A percentile compares a stretch with the other conserved stretches of the same genome.
These are phyloP conservation scores for Lactifluus echinatus DNA, from an alignment of 768 basidiomycete genomes.

Conservation along the genomic window DNA sequence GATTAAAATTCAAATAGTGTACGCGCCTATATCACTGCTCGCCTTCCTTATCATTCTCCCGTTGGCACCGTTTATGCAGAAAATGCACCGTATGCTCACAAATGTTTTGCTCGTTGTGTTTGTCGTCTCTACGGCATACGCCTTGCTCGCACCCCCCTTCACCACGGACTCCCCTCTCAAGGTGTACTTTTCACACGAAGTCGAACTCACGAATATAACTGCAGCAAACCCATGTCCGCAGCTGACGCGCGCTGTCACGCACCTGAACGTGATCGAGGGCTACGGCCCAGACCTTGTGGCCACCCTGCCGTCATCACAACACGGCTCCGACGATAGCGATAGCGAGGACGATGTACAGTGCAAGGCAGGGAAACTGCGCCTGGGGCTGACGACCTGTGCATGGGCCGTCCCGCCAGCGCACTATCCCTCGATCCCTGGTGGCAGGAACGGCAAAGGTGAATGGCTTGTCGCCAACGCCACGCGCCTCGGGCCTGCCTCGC, in stretches of 20 bases:
- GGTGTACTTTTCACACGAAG: conserved; percentile 58
- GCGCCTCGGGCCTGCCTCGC: too few relatives aligned
- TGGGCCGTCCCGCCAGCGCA: conserved; percentile 36
- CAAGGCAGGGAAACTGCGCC: conserved; percentile 19
- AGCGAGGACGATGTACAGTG: too few relatives aligned
- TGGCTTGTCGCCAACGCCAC: too few relatives aligned
- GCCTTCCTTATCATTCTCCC: conserved; percentile 48
- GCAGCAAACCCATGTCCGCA: neutral
- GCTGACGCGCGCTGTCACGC: conserved; percentile 32
- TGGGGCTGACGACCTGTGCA: conserved; percentile 39
- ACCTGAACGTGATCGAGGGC: conserved; percentile 36
- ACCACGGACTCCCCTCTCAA: conserved; percentile 50
- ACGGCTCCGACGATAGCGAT: conserved; percentile 30
- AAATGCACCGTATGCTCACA: conserved; percentile 35
- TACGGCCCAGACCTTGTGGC: conserved; percentile 39
- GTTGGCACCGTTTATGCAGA: conserved; percentile 54
- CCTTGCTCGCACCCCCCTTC: conserved; percentile 53
- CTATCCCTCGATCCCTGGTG: conserved; percentile 33
- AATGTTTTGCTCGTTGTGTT: conserved; percentile 34
- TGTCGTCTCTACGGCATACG: conserved; percentile 31
- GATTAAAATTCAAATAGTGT: conserved; percentile 34
- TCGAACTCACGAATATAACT: conserved; percentile 32
- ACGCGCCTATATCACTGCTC: conserved; percentile 37
- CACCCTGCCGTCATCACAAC: conserved; percentile 42
- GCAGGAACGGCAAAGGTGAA: too few relatives aligned